Evolutionary conservation across 805 yeast genomes (phyloP).

Genomic region (Suhomyces tanzawaensis): DNA sequence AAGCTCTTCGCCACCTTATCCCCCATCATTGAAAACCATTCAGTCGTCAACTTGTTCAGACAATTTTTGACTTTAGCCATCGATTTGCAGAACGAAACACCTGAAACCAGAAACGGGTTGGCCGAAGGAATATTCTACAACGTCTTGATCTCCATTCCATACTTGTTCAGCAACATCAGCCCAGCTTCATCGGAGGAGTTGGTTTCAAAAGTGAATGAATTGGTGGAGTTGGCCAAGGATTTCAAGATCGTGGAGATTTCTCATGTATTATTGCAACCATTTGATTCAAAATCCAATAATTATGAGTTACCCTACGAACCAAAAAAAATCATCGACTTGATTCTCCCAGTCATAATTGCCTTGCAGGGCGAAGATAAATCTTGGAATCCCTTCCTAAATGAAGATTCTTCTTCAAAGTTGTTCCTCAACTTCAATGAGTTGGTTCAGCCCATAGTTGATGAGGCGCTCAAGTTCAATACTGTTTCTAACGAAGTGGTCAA

Average conservation of each 20-base stretch:
- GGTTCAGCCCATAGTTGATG: constrained; percentile 32
- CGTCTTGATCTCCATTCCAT: constrained; percentile 64
- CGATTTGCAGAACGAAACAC: constrained; percentile 46
- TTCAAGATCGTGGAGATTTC: constrained; percentile 30
- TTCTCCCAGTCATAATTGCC: constrained; percentile 47
- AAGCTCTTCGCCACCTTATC: constrained; percentile 68
- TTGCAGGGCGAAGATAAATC: constrained; percentile 36
- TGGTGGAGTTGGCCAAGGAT: constrained; percentile 45
- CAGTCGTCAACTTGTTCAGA: constrained; percentile 42
- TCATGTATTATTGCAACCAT: constrained; percentile 32
- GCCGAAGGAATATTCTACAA: constrained; percentile 69
- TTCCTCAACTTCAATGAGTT: constrained; percentile 34
- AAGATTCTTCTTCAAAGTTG: constrained; percentile 19
- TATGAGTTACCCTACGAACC: constrained; percentile 49
- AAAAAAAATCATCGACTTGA: constrained; percentile 45
- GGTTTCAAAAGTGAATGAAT: constrained; percentile 38
- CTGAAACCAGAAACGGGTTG: constrained; percentile 46
- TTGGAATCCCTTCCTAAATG: constrained; percentile 35
- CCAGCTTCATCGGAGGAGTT: constrained; percentile 26
- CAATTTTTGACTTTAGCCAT: constrained; percentile 56
- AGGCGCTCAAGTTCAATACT: constrained; percentile 31
- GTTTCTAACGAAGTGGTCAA: constrained; percentile 39
- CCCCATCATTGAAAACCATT: constrained; percentile 55
- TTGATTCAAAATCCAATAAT: constrained; percentile 32
- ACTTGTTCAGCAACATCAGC: constrained; percentile 43